phyloP scores from a whole-genome alignment of 176 grass and related monocot species.

The Aegilops speltoides region DNA sequence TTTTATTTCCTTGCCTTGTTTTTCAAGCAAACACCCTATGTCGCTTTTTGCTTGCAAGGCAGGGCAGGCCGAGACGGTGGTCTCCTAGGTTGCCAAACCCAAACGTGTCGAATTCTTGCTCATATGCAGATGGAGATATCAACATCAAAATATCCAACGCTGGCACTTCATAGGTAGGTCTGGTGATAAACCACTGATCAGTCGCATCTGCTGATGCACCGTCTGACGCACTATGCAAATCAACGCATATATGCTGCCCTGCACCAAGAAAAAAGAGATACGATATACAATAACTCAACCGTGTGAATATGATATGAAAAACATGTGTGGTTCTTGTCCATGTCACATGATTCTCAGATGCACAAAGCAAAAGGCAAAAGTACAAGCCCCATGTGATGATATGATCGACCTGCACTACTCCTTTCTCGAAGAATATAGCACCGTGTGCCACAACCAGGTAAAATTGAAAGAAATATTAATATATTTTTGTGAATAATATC shows the following conservation, averaged over 20 bases:
- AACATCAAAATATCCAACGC: background rate
- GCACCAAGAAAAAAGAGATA: background rate
- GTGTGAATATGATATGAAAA: background rate
- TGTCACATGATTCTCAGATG: slow-evolving; percentile 19
- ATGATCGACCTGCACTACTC: background rate
- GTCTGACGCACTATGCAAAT: slow-evolving; percentile 17
- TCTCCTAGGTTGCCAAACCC: background rate
- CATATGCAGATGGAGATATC: background rate
- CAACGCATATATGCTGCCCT: background rate
- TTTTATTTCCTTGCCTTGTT: too few species aligned
- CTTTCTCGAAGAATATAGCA: background rate
- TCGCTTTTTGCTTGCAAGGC: background rate
- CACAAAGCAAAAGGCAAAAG: slow-evolving; percentile 20
- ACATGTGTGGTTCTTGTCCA: slow-evolving; percentile 3
- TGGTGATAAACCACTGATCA: background rate
- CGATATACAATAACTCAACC: background rate
- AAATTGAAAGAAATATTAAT: background rate
- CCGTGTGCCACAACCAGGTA: background rate
- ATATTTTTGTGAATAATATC: too few species aligned
- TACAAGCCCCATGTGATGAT: background rate
- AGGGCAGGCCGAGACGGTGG: background rate
- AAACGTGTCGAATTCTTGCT: background rate
- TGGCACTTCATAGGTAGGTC: background rate
- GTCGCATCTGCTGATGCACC: slow-evolving; percentile 5
- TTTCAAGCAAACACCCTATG: background rate